Conservation (phyloP, 2,329 filamentous ascomycete species). For the Cephalotrichum gorgonifer region DNA sequence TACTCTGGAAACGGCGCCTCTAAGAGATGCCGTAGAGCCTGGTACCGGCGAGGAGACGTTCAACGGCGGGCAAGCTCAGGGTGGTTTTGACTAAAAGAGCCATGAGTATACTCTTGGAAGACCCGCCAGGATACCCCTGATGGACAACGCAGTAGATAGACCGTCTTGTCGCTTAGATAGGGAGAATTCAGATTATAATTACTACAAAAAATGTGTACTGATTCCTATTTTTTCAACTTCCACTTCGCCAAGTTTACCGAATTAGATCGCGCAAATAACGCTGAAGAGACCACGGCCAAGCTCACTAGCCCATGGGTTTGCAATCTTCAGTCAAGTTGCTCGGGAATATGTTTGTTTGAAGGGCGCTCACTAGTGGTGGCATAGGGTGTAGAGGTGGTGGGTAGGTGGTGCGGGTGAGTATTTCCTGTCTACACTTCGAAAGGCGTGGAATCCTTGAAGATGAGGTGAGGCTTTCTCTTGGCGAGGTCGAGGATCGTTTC, state of each 20-base stretch:
- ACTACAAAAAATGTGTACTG: background rate
- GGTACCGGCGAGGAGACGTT: background rate
- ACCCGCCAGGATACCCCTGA: no score
- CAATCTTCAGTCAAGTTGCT: no score
- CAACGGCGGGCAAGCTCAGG: slow-evolving; percentile 8
- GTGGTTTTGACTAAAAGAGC: slow-evolving; percentile 12
- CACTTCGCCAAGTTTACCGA: background rate
- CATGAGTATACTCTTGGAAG: no score
- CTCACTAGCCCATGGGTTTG: background rate
- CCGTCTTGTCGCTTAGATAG: background rate
- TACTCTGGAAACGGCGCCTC: slow-evolving; percentile 6
- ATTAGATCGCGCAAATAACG: background rate
- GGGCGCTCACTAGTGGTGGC: no score
- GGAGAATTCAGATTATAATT: background rate
- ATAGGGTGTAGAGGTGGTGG: no score
- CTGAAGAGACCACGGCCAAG: background rate
- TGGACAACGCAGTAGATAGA: no score
- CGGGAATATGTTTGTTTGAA: background rate
- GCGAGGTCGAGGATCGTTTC: slow-evolving; percentile 86
- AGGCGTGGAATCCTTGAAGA: slow-evolving; percentile 56
- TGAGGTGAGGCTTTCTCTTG: slow-evolving; percentile 74
- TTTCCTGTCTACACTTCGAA: slow-evolving; percentile 29
- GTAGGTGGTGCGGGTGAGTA: no score
- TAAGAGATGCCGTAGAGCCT: background rate
- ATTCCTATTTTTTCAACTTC: background rate